Base-by-base conservation (phyloP, 129 eudicot genomes). In the Lactuca saligna region DNA sequence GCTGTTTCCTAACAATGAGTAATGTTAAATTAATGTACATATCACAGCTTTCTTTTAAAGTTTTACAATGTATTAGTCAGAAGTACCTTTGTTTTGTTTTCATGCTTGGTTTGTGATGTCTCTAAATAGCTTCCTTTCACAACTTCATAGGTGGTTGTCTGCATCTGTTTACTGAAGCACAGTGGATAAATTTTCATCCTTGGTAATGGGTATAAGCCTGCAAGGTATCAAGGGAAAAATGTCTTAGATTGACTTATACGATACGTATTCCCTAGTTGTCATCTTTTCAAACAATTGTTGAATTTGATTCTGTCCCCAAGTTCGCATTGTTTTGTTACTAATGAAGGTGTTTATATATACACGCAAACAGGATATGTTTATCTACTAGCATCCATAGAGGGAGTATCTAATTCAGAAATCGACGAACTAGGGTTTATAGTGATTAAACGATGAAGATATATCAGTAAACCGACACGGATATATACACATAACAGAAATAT, bases 121-220 rank as follows among this genome's bases (percentile, higher is more conserved):
- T 86, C 82, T 50, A 88, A 54, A 70, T 86, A 88, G 86, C 98
- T 86, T 71, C 89, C 98, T 39, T 70, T 72, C 32, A 82, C 95
- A 81, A 88, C 79, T 50, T 85, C 87, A 63, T 86, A 86, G 0
- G 89, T 60, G 61, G 81, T 66, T 6, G 98, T 88, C 65, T 92
- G 98, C 67, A 92, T 75, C 56, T 87, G 86, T 86, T 83, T 83
- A 69, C 71, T 78, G 37, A 81, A 83, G 68, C 81, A 85, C 42
- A 72, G 11, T 5, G 87, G 82, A 81, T 81, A 68, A 13, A 73
- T 42, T 17, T 73, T 71, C 41, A 63, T 67, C 8, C 74, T 73
- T 59, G 82, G 85, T 53, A 82, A 74, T 29, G 71, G 66, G 41
- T 77, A 69, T 44, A 68, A 66, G 58, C 82, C 86, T 85, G 79